Evolutionary conservation across 192 early-diverging fungal genomes (phyloP).

Genomic region (Coemansia sp.): DNA sequence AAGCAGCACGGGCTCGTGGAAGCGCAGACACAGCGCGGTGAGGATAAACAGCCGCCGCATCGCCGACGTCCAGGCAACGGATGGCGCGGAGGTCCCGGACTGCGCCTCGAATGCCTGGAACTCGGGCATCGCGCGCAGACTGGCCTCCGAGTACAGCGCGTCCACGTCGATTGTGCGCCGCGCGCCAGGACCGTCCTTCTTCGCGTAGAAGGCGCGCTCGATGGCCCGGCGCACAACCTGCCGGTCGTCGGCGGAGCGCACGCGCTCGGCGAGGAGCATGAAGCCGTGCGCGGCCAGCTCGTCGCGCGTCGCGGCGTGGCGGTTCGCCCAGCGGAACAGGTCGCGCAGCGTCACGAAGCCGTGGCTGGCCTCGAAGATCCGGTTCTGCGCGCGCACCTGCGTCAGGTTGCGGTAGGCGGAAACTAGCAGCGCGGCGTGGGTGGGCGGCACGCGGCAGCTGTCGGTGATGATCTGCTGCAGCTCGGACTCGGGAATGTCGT

Average conservation of each 20-base stretch:
- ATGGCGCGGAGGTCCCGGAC: neutral
- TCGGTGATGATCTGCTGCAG: slow-evolving; percentile 86
- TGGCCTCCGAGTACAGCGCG: slow-evolving; percentile 29
- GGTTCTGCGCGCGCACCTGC: slow-evolving; percentile 68
- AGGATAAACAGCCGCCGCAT: slow-evolving; percentile 90
- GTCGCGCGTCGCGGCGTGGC: slow-evolving; percentile 73
- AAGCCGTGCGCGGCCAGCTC: slow-evolving; percentile 93
- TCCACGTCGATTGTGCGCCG: slow-evolving; percentile 27
- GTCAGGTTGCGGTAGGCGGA: slow-evolving; percentile 83
- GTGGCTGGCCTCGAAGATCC: slow-evolving; percentile 94
- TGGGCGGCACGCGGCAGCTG: slow-evolving; percentile 84
- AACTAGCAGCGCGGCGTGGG: slow-evolving; percentile 83
- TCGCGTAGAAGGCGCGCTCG: slow-evolving; percentile 78
- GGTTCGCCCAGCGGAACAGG: slow-evolving; percentile 95
- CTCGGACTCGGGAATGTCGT: slow-evolving; percentile 93
- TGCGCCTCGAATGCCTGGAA: slow-evolving; percentile 31
- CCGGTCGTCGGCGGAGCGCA: slow-evolving; percentile 81
- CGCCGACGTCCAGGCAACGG: slow-evolving; percentile 87
- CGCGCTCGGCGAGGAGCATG: slow-evolving; percentile 93
- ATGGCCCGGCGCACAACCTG: slow-evolving; percentile 77
- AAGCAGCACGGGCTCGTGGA: slow-evolving; percentile 89
- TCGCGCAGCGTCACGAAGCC: slow-evolving; percentile 97
- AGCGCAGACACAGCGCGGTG: slow-evolving; percentile 74
- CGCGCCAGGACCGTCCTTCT: slow-evolving; percentile 39
- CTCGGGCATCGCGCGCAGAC: slow-evolving; percentile 44